A percentile compares a stretch with the other conserved stretches of the same genome.
These are phyloP conservation scores for Arthrobotrys entomopaga DNA, from an alignment of 2,329 filamentous ascomycete species.

Conservation along the genomic window DNA sequence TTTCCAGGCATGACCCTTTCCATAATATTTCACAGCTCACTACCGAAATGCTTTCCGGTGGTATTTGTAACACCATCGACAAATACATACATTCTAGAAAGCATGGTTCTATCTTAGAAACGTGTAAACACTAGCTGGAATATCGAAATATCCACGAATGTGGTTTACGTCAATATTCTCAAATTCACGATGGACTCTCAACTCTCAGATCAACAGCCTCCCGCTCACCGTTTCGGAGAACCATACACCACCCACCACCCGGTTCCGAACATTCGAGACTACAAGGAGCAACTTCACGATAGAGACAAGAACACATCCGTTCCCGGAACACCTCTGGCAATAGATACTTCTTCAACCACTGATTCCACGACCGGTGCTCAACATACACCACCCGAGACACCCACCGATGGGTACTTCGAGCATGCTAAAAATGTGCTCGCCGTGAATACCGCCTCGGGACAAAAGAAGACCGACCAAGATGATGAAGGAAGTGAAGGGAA, in stretches of 20 bases:
- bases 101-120: too few relatives aligned
- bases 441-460: background rate
- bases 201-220: slow-evolving; percentile 9
- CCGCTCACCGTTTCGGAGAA: slow-evolving; percentile 61
- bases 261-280: slow-evolving; percentile 66
- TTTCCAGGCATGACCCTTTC: too few relatives aligned
- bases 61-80: background rate
- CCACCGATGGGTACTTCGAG: slow-evolving; percentile 12
- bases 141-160: background rate
- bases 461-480: too few relatives aligned
- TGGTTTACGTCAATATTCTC: background rate
- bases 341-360: background rate
- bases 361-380: slow-evolving; percentile 10
- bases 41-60: background rate
- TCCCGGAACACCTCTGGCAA: slow-evolving; percentile 4
- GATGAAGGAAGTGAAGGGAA: background rate
- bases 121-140: too few relatives aligned
- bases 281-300: slow-evolving; percentile 63
- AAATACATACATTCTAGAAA: too few relatives aligned
- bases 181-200: background rate
- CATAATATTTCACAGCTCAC: too few relatives aligned
- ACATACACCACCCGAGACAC: slow-evolving; percentile 33
- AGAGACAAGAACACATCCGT: slow-evolving; percentile 23
- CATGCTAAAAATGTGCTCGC: background rate
- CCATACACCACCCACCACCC: slow-evolving; percentile 65